A percentile compares a stretch with the other conserved stretches of the same genome.
These are phyloP conservation scores for Phtheirospermum japonicum DNA, from an alignment of 257 asterid genomes.

Conservation along the genomic window DNA sequence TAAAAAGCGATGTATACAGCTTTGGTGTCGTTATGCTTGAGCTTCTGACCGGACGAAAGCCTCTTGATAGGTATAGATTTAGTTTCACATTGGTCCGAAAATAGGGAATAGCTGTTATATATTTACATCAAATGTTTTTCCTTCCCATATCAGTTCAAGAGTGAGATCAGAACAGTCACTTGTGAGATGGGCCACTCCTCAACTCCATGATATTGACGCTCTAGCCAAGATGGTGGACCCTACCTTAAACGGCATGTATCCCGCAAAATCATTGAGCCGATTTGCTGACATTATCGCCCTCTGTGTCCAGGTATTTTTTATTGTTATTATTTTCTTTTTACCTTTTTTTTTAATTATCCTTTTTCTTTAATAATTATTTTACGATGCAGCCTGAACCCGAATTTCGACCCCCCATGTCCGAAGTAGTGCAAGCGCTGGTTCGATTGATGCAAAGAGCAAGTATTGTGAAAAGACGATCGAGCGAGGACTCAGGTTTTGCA, in stretches of 20 bases:
- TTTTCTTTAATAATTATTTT: background rate
- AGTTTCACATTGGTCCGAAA: conserved; percentile 7
- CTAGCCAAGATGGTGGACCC: conserved; percentile 97
- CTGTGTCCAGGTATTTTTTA: conserved; percentile 86
- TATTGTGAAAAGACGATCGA: conserved; percentile 57
- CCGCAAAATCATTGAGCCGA: conserved; percentile 95
- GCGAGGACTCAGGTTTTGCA: conserved; percentile 71
- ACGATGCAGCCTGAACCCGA: conserved; percentile 89
- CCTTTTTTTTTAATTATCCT: background rate
- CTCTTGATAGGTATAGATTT: conserved; percentile 77
- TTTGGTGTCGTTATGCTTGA: conserved; percentile 98
- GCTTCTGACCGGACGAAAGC: conserved; percentile 95
- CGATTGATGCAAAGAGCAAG: conserved; percentile 90
- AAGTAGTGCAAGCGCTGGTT: conserved; percentile 92
- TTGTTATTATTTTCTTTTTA: background rate
- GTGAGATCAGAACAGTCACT: conserved; percentile 90
- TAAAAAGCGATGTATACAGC: conserved; percentile 93
- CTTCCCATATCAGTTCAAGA: conserved; percentile 56
- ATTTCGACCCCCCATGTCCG: conserved; percentile 98
- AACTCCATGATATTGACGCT: conserved; percentile 97
- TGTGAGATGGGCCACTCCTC: conserved; percentile 98
- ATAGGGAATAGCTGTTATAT: conserved; percentile 14
- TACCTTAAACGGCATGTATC: conserved; percentile 86
- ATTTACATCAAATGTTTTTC: background rate
- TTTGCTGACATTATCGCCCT: conserved; percentile 92